phyloP scores from a whole-genome alignment of 202 grass and related monocot species.

The Carex arenaria region DNA sequence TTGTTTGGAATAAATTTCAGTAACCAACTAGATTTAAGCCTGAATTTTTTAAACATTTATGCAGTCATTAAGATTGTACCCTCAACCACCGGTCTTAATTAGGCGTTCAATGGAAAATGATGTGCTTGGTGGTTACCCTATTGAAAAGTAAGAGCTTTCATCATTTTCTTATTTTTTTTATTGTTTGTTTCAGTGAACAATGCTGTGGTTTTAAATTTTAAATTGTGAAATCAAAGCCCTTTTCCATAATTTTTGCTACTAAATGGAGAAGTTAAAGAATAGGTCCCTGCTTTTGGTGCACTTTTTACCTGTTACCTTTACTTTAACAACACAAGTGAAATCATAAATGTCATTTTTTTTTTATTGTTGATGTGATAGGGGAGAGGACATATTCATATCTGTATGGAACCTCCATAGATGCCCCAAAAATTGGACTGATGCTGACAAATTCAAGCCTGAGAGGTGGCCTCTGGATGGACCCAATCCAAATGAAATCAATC shows the following conservation, averaged over 20 bases:
- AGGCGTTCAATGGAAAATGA: conserved; percentile 89
- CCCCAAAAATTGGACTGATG: conserved; percentile 79
- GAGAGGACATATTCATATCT: conserved; percentile 98
- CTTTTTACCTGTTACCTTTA: not conserved
- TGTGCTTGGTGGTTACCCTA: conserved; percentile 74
- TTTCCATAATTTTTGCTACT: not conserved
- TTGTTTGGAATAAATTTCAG: not conserved
- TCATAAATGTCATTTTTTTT: not conserved
- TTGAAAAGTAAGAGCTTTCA: conserved; percentile 42
- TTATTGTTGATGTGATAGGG: conserved; percentile 29
- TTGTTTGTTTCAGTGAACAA: not conserved
- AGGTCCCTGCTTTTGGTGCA: not conserved
- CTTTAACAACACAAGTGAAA: not conserved
- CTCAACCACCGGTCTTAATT: conserved; percentile 92
- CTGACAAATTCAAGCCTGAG: conserved; percentile 94
- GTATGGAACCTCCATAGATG: conserved; percentile 89
- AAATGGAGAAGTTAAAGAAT: not conserved
- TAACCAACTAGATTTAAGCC: conserved; percentile 10
- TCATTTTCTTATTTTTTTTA: not conserved
- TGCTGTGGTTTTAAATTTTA: not conserved
- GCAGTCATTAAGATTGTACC: conserved; percentile 94
- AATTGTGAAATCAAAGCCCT: not conserved
- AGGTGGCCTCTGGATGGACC: conserved; percentile 96
- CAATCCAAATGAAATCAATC: conserved; percentile 95
- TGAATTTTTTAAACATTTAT: conserved; percentile 34